phyloP scores from a whole-genome alignment of 2,329 filamentous ascomycete genomes.

The Chaetomiaceae sp. region DNA sequence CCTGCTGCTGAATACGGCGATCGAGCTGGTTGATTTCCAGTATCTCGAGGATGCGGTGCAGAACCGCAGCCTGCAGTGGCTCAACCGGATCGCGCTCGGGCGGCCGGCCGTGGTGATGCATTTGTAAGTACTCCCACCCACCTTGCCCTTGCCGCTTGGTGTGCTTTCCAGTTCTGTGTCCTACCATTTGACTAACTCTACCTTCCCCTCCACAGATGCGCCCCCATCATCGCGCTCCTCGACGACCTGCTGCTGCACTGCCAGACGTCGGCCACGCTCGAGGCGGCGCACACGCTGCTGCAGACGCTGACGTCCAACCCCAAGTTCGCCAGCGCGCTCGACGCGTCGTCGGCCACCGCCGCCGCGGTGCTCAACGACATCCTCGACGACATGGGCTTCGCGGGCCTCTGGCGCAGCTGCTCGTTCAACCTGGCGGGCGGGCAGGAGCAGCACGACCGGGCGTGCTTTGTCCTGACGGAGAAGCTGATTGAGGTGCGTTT shows the following conservation, averaged over 20 bases:
- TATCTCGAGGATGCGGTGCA: slow-evolving; percentile 58
- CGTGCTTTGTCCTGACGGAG: slow-evolving; percentile 50
- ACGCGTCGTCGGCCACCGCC: slow-evolving; percentile 34
- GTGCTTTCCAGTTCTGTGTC: not conserved
- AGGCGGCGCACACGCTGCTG: slow-evolving; percentile 55
- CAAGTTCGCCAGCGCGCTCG: slow-evolving; percentile 43
- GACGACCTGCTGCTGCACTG: slow-evolving; percentile 58
- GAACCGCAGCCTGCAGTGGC: slow-evolving; percentile 52
- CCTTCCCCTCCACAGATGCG: slow-evolving; percentile 37
- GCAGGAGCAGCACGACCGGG: slow-evolving; percentile 42
- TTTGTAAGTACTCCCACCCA: slow-evolving; percentile 41
- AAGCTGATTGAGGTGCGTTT: slow-evolving; percentile 53
- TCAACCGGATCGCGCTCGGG: slow-evolving; percentile 49
- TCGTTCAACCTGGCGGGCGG: slow-evolving; percentile 39
- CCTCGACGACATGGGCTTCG: slow-evolving; percentile 56
- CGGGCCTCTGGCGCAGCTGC: slow-evolving; percentile 50
- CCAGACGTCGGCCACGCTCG: slow-evolving; percentile 54
- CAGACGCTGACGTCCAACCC: slow-evolving; percentile 51
- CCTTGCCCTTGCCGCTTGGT: not conserved
- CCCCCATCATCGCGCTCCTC: slow-evolving; percentile 51
- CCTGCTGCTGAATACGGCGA: slow-evolving; percentile 55
- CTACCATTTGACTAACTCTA: too few species aligned
- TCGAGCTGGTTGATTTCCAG: slow-evolving; percentile 61
- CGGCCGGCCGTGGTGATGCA: slow-evolving; percentile 52
- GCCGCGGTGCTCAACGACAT: slow-evolving; percentile 44